These are phyloP conservation scores for Pyronema domesticum DNA, from an alignment of 495 filamentous ascomycete genomes.

Conservation along the genomic window DNA sequence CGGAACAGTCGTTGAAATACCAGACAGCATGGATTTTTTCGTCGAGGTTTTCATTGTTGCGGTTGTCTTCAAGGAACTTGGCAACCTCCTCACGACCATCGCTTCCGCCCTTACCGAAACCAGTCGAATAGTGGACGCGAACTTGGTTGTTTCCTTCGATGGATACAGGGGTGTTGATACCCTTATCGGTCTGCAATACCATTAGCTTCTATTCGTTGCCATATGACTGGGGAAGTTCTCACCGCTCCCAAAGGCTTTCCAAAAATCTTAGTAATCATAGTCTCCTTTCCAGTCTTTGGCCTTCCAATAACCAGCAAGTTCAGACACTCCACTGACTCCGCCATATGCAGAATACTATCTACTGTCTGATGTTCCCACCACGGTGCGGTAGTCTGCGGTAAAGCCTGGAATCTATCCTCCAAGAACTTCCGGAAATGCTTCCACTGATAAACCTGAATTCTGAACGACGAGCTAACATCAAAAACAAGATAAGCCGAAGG, in stretches of 20 bases:
- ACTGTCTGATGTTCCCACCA: conserved; percentile 15
- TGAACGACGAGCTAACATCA: conserved; percentile 9
- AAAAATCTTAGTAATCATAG: conserved; percentile 10
- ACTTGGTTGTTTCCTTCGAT: conserved; percentile 8
- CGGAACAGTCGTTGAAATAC: conserved; percentile 11
- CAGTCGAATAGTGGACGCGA: conserved; percentile 6
- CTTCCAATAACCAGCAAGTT: conserved; percentile 10
- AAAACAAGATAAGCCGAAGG: conserved; percentile 13
- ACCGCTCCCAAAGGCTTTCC: not conserved
- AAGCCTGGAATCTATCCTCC: not conserved
- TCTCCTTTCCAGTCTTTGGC: not conserved
- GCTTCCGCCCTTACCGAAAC: conserved; percentile 1
- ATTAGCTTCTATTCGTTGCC: not conserved
- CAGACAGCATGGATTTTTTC: conserved; percentile 11
- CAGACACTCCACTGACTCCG: not conserved
- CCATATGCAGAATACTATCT: conserved; percentile 4
- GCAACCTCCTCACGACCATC: conserved; percentile 5
- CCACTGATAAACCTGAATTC: conserved; percentile 8
- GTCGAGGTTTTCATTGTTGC: not conserved
- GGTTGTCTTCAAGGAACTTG: conserved; percentile 5
- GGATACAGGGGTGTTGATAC: conserved; percentile 6
- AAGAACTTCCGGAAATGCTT: conserved; percentile 11
- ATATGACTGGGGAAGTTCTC: too few relatives aligned
- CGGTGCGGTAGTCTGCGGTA: conserved; percentile 1
- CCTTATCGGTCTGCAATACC: not conserved